These are phyloP conservation scores for Coniferiporia sulphurascens DNA, from an alignment of 1,284 basidiomycete genomes.

Conservation along the genomic window DNA sequence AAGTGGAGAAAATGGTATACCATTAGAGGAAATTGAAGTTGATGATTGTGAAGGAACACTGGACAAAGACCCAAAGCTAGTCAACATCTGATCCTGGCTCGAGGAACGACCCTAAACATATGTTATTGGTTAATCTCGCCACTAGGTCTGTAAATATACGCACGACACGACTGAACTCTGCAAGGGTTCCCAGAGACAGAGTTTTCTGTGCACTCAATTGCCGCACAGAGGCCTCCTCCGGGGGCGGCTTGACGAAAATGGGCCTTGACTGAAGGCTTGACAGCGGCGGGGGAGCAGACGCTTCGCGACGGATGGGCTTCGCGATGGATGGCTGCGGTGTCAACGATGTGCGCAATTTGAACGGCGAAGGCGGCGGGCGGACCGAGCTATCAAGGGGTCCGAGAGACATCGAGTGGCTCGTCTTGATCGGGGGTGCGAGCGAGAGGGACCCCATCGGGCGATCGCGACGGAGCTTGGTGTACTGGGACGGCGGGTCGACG, in stretches of 20 bases:
- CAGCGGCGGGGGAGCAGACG: conserved; percentile 66
- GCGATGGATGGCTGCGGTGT: conserved; percentile 59
- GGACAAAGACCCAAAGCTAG: conserved; percentile 4
- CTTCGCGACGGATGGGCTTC: conserved; percentile 33
- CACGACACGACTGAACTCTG: conserved; percentile 53
- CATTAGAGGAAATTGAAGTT: conserved; percentile 13
- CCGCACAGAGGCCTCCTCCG: conserved; percentile 29
- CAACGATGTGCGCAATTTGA: conserved; percentile 59
- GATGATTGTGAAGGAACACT: conserved; percentile 7
- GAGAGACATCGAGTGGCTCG: conserved; percentile 29
- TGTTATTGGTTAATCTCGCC: conserved; percentile 4
- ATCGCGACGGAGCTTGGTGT: conserved; percentile 37
- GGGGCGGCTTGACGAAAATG: conserved; percentile 61
- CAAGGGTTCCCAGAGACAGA: conserved; percentile 57
- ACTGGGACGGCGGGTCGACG: conserved; percentile 46
- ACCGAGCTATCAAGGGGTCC: conserved; percentile 30
- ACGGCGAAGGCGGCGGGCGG: conserved; percentile 41
- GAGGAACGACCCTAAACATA: conserved; percentile 39
- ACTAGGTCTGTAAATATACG: conserved; percentile 24
- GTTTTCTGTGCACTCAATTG: conserved; percentile 28
- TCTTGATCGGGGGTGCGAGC: conserved; percentile 30
- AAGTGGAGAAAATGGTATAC: conserved; percentile 16
- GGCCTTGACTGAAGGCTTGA: conserved; percentile 55
- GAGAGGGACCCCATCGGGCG: conserved; percentile 26
- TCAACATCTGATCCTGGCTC: conserved; percentile 11